Evolutionary conservation across 1,284 basidiomycete genomes (phyloP), one percentile per base, ranked within the genome.

Genomic region (Cryptococcus wingfieldii): DNA sequence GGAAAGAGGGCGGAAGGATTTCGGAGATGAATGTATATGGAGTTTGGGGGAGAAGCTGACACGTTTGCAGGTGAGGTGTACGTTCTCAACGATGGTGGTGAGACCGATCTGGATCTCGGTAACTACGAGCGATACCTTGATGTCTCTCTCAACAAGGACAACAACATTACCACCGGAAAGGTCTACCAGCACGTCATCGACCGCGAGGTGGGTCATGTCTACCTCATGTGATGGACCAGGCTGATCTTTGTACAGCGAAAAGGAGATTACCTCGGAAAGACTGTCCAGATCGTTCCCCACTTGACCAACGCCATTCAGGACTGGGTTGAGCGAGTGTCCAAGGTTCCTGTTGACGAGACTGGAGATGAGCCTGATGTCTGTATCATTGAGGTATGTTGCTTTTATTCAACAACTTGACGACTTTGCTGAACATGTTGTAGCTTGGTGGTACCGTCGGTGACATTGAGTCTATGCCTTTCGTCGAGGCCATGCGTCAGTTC

Each of bases 401-500:
- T 43, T 51, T 4, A 16, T 42, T 23, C 23, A 34, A 34, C 31
- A 34, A 2, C 31, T 34, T 6, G 10, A 14, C 9, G 8, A 43
- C 2, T 23, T 7, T 23, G 18, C 44, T 27, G 16, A 46, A 23
- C 23, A 4, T n/a, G 44, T 18, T 9, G 3, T 60, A 94, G 90
- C 86, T 97, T 54, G 95, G 95, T 55, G 95, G 95, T 45, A 96
- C 92, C 1, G 92, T 96, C 18, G 92, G 92, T 54, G 92, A 96
- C 72, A 96, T 96, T 70, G 92, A 96, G 74, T 94, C 90, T 9
- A 92, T 92, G 5, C 96, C 95, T 4, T 99, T 99, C 77, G 83
- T 99, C 55, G 95, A 99, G 78, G 95, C 95, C 2, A 93, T 99
- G 89, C 87, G 95, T 38, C 95, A 98, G 78, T 99, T 99, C 83